These are phyloP conservation scores for Strobilomyces confusus DNA, from an alignment of 768 basidiomycete species.

Conservation along the genomic window DNA sequence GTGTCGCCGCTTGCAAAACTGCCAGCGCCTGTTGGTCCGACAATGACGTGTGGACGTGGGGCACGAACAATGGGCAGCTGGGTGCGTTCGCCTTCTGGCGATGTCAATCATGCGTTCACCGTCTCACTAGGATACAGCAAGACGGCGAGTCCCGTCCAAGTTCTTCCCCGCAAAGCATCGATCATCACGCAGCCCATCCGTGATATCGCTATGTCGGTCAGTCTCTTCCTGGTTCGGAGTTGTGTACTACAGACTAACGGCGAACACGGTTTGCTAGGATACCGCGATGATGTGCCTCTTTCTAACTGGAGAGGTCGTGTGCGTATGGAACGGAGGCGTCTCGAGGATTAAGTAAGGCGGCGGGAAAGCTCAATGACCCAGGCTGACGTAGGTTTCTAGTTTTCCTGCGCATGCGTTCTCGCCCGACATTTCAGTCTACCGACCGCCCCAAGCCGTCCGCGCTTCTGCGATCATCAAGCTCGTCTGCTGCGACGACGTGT, in stretches of 20 bases:
- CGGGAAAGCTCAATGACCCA: not conserved
- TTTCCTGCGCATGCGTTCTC: slow-evolving; percentile 80
- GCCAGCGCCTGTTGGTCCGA: slow-evolving; percentile 89
- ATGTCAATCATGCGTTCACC: not conserved
- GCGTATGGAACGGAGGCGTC: slow-evolving; percentile 71
- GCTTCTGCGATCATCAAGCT: slow-evolving; percentile 77
- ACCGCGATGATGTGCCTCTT: slow-evolving; percentile 79
- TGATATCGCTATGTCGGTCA: slow-evolving; percentile 70
- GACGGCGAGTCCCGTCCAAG: slow-evolving; percentile 66
- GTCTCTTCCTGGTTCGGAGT: slow-evolving; percentile 22
- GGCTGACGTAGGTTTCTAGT: slow-evolving; percentile 30
- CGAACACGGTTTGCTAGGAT: slow-evolving; percentile 48
- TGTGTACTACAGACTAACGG: not conserved
- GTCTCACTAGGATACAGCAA: slow-evolving; percentile 66
- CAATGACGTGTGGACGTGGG: slow-evolving; percentile 79
- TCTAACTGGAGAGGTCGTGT: slow-evolving; percentile 75
- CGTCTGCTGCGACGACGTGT: slow-evolving; percentile 69
- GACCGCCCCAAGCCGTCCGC: slow-evolving; percentile 72
- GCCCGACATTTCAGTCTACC: slow-evolving; percentile 69
- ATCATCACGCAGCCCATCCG: slow-evolving; percentile 67
- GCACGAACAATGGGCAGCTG: slow-evolving; percentile 88
- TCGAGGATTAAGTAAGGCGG: slow-evolving; percentile 65
- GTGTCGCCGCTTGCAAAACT: slow-evolving; percentile 82
- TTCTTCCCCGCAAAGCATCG: slow-evolving; percentile 76
- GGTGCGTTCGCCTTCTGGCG: slow-evolving; percentile 41